These are phyloP conservation scores for Pestalotiopsis sp. DNA, from an alignment of 2,329 filamentous ascomycete genomes.

Conservation along the genomic window DNA sequence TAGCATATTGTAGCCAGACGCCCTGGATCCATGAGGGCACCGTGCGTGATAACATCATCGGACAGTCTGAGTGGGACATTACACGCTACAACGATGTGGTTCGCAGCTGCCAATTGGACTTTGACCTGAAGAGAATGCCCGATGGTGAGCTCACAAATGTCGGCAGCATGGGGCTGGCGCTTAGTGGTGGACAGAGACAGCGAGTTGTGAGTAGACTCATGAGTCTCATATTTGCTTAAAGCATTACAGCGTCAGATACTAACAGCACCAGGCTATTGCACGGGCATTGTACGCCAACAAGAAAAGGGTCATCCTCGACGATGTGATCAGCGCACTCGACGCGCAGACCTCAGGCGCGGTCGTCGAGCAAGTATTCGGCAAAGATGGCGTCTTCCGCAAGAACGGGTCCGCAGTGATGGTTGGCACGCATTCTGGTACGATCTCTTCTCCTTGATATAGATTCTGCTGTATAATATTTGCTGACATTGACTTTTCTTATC, in stretches of 20 bases:
- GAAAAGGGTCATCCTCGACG: slow-evolving; percentile 35
- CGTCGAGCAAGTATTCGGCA: slow-evolving; percentile 32
- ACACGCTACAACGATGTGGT: background rate
- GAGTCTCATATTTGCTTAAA: background rate
- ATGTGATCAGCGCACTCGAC: slow-evolving; percentile 39
- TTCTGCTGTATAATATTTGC: background rate
- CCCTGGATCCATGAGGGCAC: slow-evolving; percentile 37
- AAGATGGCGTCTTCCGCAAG: slow-evolving; percentile 30
- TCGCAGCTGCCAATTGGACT: background rate
- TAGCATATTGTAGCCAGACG: slow-evolving; percentile 37
- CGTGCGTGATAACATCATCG: slow-evolving; percentile 33
- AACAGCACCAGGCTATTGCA: slow-evolving; percentile 36
- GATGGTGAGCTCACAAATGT: slow-evolving; percentile 2
- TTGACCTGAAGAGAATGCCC: background rate
- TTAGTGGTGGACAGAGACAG: slow-evolving; percentile 33
- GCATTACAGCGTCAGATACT: background rate
- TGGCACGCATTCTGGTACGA: slow-evolving; percentile 27
- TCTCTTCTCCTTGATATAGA: background rate
- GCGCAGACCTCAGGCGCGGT: slow-evolving; percentile 32
- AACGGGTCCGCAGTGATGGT: slow-evolving; percentile 33
- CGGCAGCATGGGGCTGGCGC: slow-evolving; percentile 24
- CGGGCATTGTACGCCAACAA: slow-evolving; percentile 35
- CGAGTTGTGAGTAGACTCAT: slow-evolving; percentile 25
- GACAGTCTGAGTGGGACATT: slow-evolving; percentile 12
- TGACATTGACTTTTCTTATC: background rate